Evolutionary conservation across 2,329 filamentous ascomycete genomes (phyloP).

Genomic region (Pseudocercospora ulei): DNA sequence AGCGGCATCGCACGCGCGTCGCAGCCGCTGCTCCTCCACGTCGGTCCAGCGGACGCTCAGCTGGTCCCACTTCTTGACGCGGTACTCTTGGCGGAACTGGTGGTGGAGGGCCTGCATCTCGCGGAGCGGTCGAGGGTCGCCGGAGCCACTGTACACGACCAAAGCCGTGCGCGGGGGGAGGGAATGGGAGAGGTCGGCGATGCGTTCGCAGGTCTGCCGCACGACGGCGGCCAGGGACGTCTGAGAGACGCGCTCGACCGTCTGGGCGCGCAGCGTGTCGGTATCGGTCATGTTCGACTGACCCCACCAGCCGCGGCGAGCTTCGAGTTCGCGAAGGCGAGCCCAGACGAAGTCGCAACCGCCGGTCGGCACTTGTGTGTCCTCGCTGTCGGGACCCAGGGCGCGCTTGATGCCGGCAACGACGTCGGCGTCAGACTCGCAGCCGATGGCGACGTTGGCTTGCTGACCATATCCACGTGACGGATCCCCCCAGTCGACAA

Average conservation of each 20-base stretch:
- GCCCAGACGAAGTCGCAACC: slow-evolving; percentile 56
- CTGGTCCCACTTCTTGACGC: slow-evolving; percentile 54
- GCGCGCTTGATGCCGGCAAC: slow-evolving; percentile 48
- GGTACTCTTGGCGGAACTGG: slow-evolving; percentile 49
- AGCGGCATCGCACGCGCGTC: slow-evolving; percentile 48
- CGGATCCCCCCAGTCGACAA: slow-evolving; percentile 85
- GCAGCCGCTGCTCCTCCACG: slow-evolving; percentile 51
- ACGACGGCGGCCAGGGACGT: slow-evolving; percentile 41
- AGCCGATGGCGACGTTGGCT: slow-evolving; percentile 49
- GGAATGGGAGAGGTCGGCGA: slow-evolving; percentile 46
- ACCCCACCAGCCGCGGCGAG: slow-evolving; percentile 52
- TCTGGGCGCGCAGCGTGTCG: slow-evolving; percentile 30
- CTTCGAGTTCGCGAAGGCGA: slow-evolving; percentile 52
- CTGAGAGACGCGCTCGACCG: slow-evolving; percentile 15
- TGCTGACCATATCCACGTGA: slow-evolving; percentile 50
- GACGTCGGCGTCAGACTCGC: slow-evolving; percentile 49
- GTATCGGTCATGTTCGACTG: slow-evolving; percentile 39
- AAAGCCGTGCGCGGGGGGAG: slow-evolving; percentile 52
- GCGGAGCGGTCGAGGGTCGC: slow-evolving; percentile 50
- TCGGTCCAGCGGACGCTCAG: slow-evolving; percentile 56
- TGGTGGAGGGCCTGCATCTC: slow-evolving; percentile 50
- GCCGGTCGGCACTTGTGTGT: slow-evolving; percentile 39
- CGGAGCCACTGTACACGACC: slow-evolving; percentile 55
- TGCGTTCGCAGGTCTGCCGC: slow-evolving; percentile 43
- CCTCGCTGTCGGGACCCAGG: slow-evolving; percentile 40